These are phyloP conservation scores for Uronychia binucleata DNA, from an alignment of 73 alveolate species.

Conservation along the genomic window DNA sequence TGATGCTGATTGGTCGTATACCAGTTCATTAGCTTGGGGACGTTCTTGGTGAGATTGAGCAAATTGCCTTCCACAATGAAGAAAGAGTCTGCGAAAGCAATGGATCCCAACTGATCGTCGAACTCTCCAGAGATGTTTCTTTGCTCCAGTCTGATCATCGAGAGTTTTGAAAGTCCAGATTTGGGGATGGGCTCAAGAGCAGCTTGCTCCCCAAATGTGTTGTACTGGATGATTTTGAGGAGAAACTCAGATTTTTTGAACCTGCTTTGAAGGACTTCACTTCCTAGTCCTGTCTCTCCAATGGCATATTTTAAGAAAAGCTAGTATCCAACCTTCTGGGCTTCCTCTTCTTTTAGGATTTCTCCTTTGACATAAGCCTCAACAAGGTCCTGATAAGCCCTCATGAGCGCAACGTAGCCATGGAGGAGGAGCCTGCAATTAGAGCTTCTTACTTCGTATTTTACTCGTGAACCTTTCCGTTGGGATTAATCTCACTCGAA, in stretches of 20 bases:
- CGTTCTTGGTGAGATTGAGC: conserved; percentile 43
- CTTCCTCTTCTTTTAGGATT: conserved; percentile 11
- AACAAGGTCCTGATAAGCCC: conserved; percentile 13
- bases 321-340: not conserved
- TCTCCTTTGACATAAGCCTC: conserved; percentile 16
- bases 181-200: not conserved
- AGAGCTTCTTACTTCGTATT: conserved; percentile 21
- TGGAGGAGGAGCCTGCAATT: too few relatives aligned
- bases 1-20: conserved; percentile 44
- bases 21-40: conserved; percentile 34
- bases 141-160: conserved; percentile 32
- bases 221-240: conserved; percentile 15
- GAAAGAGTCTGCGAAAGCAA: conserved; percentile 60
- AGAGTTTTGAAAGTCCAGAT: conserved; percentile 1
- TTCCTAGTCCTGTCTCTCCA: conserved; percentile 4
- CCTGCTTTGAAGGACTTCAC: conserved; percentile 11
- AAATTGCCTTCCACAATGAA: conserved; percentile 18
- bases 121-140: conserved; percentile 27
- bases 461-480: conserved; percentile 19
- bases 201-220: conserved; percentile 47
- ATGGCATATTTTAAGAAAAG: conserved; percentile 16
- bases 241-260: not conserved
- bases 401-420: conserved; percentile 33
- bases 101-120: conserved; percentile 54
- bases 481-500: conserved; percentile 19